Evolutionary conservation across 163 green algal species (phyloP).

Genomic region (Scenedesmus sp.): DNA sequence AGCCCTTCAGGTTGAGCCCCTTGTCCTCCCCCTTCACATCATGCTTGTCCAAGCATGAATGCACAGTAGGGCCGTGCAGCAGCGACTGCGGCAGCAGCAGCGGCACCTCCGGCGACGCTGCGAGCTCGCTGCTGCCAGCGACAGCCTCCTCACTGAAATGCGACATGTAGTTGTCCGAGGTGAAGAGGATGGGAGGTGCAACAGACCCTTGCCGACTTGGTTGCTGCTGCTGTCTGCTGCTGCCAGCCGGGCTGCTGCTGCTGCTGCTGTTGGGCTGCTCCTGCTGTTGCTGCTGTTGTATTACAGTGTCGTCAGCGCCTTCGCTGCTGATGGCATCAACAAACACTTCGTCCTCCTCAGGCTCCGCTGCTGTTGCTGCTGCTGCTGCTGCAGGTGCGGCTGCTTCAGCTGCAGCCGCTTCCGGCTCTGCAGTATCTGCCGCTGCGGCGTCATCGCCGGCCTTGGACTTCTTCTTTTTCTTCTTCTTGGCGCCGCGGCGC

Average conservation of each 20-base stretch:
- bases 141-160: slow-evolving; percentile 23
- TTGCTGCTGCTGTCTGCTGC: neutral
- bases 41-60: slow-evolving; percentile 33
- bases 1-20: slow-evolving; percentile 62
- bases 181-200: neutral
- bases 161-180: slow-evolving; percentile 11
- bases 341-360: slow-evolving; percentile 36
- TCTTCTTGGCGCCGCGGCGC: slow-evolving; percentile 40
- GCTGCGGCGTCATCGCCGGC: neutral
- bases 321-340: slow-evolving; percentile 46
- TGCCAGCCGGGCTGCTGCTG: neutral
- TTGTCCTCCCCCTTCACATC: slow-evolving; percentile 75
- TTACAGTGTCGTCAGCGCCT: slow-evolving; percentile 10
- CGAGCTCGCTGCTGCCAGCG: slow-evolving; percentile 24
- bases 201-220: neutral
- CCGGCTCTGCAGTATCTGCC: slow-evolving; percentile 21
- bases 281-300: neutral
- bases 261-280: slow-evolving; percentile 12
- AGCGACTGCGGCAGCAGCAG: slow-evolving; percentile 12
- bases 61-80: slow-evolving; percentile 37
- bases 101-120: neutral
- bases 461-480: slow-evolving; percentile 50
- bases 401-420: neutral
- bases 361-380: slow-evolving; percentile 1
- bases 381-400: slow-evolving; percentile 6